Percentiles rank a stretch among this genome's conserved stretches.
These are phyloP conservation scores for Casaregolazyma lundiana DNA, from an alignment of 1,139 yeast species.

Conservation along the genomic window DNA sequence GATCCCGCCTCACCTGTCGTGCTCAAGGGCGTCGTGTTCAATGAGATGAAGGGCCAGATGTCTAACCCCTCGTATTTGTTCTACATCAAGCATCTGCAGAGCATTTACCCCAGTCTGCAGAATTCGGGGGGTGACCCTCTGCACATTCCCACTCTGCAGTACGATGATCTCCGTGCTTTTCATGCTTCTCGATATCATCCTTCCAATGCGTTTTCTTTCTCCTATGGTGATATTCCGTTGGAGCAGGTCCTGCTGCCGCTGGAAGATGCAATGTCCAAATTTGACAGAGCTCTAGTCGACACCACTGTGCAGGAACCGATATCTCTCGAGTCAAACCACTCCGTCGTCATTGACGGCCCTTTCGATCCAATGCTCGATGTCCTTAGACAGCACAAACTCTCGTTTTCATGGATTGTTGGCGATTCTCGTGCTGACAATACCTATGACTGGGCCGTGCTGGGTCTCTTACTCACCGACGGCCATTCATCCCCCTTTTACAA, in stretches of 20 bases:
- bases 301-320: conserved; percentile 40
- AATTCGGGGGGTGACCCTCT: conserved; percentile 96
- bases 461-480: conserved; percentile 77
- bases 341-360: conserved; percentile 60
- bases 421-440: conserved; percentile 62
- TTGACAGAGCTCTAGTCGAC: conserved; percentile 35
- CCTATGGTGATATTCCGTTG: conserved; percentile 78
- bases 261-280: conserved; percentile 46
- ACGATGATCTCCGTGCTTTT: conserved; percentile 71
- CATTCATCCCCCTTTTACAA: conserved; percentile 89
- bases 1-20: conserved; percentile 57
- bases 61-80: conserved; percentile 82
- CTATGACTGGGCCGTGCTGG: conserved; percentile 68
- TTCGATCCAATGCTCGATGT: conserved; percentile 75
- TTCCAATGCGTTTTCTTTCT: conserved; percentile 78
- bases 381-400: conserved; percentile 67
- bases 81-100: conserved; percentile 78
- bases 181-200: conserved; percentile 81
- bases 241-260: conserved; percentile 57
- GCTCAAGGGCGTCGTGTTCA: conserved; percentile 94
- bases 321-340: conserved; percentile 34
- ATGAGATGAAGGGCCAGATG: conserved; percentile 98
- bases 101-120: conserved; percentile 78
- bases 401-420: conserved; percentile 86
- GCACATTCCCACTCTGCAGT: conserved; percentile 64